Base-by-base conservation (phyloP, 2,329 filamentous ascomycete genomes). In the Parastagonospora avenae region DNA sequence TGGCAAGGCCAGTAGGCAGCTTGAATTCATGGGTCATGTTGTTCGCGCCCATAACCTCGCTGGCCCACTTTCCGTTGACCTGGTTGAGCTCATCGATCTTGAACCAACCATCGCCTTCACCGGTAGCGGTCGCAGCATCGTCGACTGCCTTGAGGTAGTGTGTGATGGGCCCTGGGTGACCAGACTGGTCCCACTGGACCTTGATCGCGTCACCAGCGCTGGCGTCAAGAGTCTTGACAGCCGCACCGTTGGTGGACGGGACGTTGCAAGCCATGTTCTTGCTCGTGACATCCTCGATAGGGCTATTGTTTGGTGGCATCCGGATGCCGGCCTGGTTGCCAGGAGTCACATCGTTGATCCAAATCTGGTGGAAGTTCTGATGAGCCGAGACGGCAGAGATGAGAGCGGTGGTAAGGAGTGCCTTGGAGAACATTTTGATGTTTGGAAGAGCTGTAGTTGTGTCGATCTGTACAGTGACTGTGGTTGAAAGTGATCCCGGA, bases 101-200 rank as follows among this genome's bases (percentile, higher is more conserved):
- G 63, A 73, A 69, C 71, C 71, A 74, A 9, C 63, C 61, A 6
- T 65, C 59, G 15, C 70, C 71, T 24, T 66, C 59, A 38, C 68
- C 70, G 38, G 63, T 64, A 8, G 60, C 68, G 35, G 59, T 52
- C 27, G 57, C 55, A 9, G 69, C 80, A 72, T 86, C 88, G 73
- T 87, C 84, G 59, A 89, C 78, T 55, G 67, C 70, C 15, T 67
- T 65, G 50, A 66, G 67, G 32, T 73, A 62, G 57, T 71, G 68
- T 11, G 68, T 71, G 48, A 73, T 71, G 10, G 70, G 67, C 8
- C 70, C 70, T 8, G 67, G 68, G 55, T 72, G 70, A 27, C 57
- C 51, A 15, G 66, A 78, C 15, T 52, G 44, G 49, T 69, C 62
- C 66, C 67, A 69, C 42, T 68, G 57, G 28, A 71, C 66, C 48